Base-by-base conservation (phyloP, 768 basidiomycete species). In the Leccinum obscurum region DNA sequence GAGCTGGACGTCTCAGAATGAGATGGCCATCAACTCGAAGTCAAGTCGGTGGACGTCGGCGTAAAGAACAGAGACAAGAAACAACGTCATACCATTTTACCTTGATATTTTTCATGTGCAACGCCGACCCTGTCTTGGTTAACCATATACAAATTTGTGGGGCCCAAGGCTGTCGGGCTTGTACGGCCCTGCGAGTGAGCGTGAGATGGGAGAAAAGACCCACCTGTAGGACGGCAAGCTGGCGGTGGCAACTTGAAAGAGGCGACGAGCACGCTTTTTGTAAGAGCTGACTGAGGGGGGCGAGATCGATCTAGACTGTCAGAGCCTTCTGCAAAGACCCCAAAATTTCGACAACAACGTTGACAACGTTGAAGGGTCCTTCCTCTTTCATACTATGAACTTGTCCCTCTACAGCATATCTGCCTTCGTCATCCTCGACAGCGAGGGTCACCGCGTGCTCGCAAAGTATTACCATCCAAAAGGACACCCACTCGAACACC, bases 391-490 rank as follows among this genome's bases (percentile, higher is more conserved):
- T 60, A 72, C 70, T 70, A 75, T 75, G 87, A 97, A 96, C 72
- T 78, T 97, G 54, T 88, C 94, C 8, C 81, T 99, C 50, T 95
- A 98, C 78, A 88, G 88, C 67, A 80, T 95, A 60, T 84, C 88
- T 51, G 93, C 88, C 1, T 91, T 98, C 74, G 72, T 99, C 64
- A 86, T 98, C 69, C 88, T 98, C 67, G 97, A 99, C 81, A 80
- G 88, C n/a, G 95, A 98, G 67, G 95, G 95, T 22, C 89, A 93
- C 70, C 90, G 97, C 54, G 90, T 98, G 28, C 83, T 99, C 10
- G 92, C 96, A 32, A 98, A 98, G 75, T 98, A 98, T 80, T 98
- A 96, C 72, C 83, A 82, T 56, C 82, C 93, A n/a, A 81, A 89
- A 69, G 81, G 51, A 20, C 51, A 80, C 57, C 83, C 83, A 0